Percentiles rank a stretch among this genome's conserved stretches.
Conservation (phyloP, 116 monocot genomes). For the Papilionanthe hybrid region DNA sequence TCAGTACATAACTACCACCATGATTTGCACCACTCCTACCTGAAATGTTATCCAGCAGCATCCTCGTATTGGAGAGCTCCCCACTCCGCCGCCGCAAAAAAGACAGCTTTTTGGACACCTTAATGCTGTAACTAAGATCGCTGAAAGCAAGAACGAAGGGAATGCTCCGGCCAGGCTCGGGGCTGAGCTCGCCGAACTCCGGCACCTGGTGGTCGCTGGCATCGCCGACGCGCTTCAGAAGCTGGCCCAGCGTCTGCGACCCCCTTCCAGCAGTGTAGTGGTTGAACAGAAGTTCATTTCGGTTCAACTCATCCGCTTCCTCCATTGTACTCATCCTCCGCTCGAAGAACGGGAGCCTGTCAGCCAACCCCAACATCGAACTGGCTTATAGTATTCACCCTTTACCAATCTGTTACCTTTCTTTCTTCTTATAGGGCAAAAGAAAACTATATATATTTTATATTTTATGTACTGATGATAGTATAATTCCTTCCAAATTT, state of each 20-base stretch:
- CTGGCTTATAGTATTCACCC: background rate
- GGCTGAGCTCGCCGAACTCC: constrained; percentile 15
- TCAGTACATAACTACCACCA: no score
- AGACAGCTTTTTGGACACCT: constrained; percentile 10
- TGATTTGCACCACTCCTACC: background rate
- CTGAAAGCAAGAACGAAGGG: constrained; percentile 38
- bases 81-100: background rate
- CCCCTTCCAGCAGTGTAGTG: background rate
- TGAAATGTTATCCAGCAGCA: constrained; percentile 54
- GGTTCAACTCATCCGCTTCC: constrained; percentile 28
- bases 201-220: constrained; percentile 21
- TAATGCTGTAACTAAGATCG: constrained; percentile 53
- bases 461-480: background rate
- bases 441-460: background rate
- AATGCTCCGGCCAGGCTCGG: background rate
- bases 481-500: constrained; percentile 2
- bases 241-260: constrained; percentile 33
- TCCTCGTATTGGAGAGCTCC: constrained; percentile 17
- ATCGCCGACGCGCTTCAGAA: constrained; percentile 28
- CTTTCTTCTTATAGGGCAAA: background rate
- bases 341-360: constrained; percentile 20
- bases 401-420: background rate
- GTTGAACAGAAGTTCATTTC: constrained; percentile 15
- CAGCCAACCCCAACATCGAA: constrained; percentile 5
- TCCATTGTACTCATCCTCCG: constrained; percentile 26